Conservation (phyloP, 495 filamentous ascomycete species). For the Wilcoxina mikolae region DNA sequence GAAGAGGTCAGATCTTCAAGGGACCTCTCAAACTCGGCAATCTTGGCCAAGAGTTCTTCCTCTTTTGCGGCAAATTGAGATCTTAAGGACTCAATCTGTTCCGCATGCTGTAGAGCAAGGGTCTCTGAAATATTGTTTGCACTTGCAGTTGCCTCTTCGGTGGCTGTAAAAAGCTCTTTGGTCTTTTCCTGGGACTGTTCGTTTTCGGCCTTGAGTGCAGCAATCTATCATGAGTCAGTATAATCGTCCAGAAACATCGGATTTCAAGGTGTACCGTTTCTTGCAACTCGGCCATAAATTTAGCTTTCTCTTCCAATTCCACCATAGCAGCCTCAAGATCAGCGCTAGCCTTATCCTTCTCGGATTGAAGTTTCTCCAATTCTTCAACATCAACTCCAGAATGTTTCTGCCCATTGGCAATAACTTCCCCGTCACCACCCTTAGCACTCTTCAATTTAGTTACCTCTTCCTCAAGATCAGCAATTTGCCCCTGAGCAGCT, state of each 20-base stretch:
- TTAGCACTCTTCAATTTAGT: conserved; percentile 15
- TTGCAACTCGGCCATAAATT: conserved; percentile 16
- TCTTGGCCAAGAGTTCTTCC: conserved; percentile 16
- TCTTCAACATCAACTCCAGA: conserved; percentile 11
- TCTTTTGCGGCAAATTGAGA: neutral
- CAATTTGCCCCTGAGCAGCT: conserved; percentile 24
- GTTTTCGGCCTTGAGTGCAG: conserved; percentile 14
- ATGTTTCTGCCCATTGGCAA: conserved; percentile 2
- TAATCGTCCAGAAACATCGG: neutral
- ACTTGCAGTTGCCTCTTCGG: conserved; percentile 12
- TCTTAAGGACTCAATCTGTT: conserved; percentile 29
- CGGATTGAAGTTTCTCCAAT: conserved; percentile 9
- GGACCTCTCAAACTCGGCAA: conserved; percentile 15
- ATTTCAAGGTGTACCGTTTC: conserved; percentile 16
- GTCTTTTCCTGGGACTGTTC: conserved; percentile 15
- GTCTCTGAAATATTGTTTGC: conserved; percentile 4
- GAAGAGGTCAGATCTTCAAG: conserved; percentile 16
- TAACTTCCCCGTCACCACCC: conserved; percentile 1
- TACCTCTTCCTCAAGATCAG: conserved; percentile 12
- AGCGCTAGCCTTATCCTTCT: neutral
- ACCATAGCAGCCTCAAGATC: neutral
- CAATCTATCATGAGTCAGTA: conserved; percentile 12
- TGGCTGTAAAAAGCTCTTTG: conserved; percentile 6
- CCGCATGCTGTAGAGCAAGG: conserved; percentile 29
- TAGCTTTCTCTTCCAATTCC: conserved; percentile 4